phyloP scores from a whole-genome alignment of 345 rosid genomes.

The Sonneratia alba region DNA sequence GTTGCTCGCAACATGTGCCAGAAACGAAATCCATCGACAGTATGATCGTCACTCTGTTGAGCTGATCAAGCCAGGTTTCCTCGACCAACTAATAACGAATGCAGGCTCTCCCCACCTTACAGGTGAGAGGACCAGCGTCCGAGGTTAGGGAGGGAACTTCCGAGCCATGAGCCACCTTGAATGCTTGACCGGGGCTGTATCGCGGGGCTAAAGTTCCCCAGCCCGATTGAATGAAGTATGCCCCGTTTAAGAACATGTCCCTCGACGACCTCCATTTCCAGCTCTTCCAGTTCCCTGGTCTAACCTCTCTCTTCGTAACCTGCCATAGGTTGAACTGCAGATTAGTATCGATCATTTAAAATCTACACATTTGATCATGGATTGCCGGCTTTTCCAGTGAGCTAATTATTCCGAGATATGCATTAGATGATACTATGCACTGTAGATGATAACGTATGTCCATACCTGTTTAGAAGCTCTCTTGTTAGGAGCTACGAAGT shows the following conservation, averaged over 20 bases:
- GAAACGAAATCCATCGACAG: background rate
- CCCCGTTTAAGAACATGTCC: constrained; percentile 69
- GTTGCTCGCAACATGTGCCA: background rate
- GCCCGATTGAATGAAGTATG: constrained; percentile 82
- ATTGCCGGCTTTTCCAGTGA: too few species aligned
- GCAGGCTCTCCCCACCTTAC: constrained; percentile 30
- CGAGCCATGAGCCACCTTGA: constrained; percentile 45
- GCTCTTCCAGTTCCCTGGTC: constrained; percentile 31
- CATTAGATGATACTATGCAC: background rate
- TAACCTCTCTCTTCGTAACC: constrained; percentile 79
- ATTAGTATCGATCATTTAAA: background rate
- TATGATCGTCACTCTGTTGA: background rate
- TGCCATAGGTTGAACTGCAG: constrained; percentile 9
- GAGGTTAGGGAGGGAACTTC: constrained; percentile 58
- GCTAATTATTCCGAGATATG: background rate
- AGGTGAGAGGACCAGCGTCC: constrained; percentile 61
- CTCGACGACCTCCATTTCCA: constrained; percentile 88
- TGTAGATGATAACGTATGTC: too few species aligned
- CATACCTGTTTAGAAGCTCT: constrained; percentile 49
- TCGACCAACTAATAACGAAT: constrained; percentile 1
- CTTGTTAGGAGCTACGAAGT: constrained; percentile 55
- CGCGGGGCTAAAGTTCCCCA: constrained; percentile 51
- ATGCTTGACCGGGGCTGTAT: constrained; percentile 42
- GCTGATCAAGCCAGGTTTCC: background rate
- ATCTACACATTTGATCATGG: background rate